Base-by-base conservation (phyloP, 805 yeast species). In the Starmera pachycereana region DNA sequence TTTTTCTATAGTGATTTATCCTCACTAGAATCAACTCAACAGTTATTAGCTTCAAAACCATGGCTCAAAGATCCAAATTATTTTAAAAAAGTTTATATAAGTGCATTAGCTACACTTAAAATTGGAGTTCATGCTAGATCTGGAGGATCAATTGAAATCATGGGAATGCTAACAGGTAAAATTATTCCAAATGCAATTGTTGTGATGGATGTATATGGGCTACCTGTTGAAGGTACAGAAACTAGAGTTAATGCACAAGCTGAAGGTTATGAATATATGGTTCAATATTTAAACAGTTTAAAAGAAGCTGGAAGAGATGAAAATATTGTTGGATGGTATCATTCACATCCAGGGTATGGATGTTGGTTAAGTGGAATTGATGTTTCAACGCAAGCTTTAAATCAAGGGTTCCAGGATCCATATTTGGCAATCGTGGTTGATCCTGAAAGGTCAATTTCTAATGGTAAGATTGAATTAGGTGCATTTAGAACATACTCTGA, bases 271-370 rank as follows among this genome's bases (percentile, higher is more conserved):
- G 97, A 90, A 57, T 92, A 81, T 57, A 89, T 92, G 96, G 92
- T 89, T 2, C 80, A 77, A 44, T 88, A 84, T 58, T 63, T 84
- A 38, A 79, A 79, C 40, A 64, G 69, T 33, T 57, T 74, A 45
- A 73, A 74, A 52, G 59, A 63, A 22, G 63, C 69, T 14, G 75
- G 74, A 1, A 58, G 73, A n/a, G 44, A 56, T n/a, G 81, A 83
- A 45, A 73, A 83, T 49, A 82, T 90, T 18, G 85, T 92, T 12
- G 98, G 98, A 9, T 90, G 98, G 98, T 90, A 92, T 61, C 98
- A 90, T 60, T 87, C 97, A 70, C 98, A 90, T 59, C 98, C 98
- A 0, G 96, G 96, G 0, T 90, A 88, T 58, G 97, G 96, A 13
- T 89, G 97, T 58, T 90, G 97, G 96, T 61, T 90, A 35, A 80